Evolutionary conservation across 2,329 filamentous ascomycete species (phyloP).

Genomic region (Purpureocillium lavendulum): DNA sequence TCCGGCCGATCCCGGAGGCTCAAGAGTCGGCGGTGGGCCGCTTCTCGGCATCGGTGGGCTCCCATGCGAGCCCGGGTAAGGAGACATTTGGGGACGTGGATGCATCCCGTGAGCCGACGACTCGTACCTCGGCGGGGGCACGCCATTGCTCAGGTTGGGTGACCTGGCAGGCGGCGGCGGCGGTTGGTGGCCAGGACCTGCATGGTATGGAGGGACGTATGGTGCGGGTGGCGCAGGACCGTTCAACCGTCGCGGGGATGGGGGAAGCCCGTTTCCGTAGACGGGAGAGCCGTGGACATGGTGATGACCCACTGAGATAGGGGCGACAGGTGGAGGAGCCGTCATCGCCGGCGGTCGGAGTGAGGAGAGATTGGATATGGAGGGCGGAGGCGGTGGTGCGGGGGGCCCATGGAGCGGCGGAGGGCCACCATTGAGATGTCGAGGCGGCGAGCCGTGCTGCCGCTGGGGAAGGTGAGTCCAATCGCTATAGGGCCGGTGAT

Average conservation of each 20-base stretch:
- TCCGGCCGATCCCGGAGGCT: constrained; percentile 13
- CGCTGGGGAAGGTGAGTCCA: constrained; percentile 42
- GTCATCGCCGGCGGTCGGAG: constrained; percentile 41
- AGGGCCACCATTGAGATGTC: constrained; percentile 41
- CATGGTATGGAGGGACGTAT: constrained; percentile 30
- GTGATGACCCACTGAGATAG: constrained; percentile 31
- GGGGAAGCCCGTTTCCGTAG: constrained; percentile 36
- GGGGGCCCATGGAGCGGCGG: constrained; percentile 23
- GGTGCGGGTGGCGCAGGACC: constrained; percentile 32
- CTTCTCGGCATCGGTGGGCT: constrained; percentile 38
- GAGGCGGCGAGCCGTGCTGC: constrained; percentile 37
- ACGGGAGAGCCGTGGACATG: constrained; percentile 20
- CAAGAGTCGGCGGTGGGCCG: constrained; percentile 19
- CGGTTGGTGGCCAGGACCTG: constrained; percentile 15
- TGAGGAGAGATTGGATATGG: constrained; percentile 28
- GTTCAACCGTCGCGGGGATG: constrained; percentile 37
- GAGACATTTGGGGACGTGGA: constrained; percentile 29
- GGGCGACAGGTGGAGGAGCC: constrained; percentile 32
- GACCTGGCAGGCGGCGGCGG: constrained; percentile 16
- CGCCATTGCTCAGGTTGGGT: constrained; percentile 24
- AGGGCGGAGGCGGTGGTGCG: constrained; percentile 15
- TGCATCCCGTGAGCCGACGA: constrained; percentile 32
- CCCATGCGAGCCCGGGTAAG: constrained; percentile 33
- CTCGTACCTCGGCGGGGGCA: constrained; percentile 22
- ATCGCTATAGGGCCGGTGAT: constrained; percentile 26